phyloP scores from a whole-genome alignment of 371 early-diverging fungal species.

The Coemansia sp. region DNA sequence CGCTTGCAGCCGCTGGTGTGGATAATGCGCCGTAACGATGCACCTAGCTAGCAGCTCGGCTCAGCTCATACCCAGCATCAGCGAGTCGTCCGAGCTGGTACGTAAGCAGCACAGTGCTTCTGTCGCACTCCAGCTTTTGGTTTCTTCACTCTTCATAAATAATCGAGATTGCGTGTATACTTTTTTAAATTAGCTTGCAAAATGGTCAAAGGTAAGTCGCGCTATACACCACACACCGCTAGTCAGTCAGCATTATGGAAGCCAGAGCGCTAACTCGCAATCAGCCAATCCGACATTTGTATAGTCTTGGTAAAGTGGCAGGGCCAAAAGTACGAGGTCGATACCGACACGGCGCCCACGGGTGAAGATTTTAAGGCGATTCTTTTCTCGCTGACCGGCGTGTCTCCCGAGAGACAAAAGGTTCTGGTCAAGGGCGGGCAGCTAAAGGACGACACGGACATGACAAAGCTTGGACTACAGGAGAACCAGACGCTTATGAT shows the following conservation, averaged over 20 bases:
- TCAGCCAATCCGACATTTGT: neutral
- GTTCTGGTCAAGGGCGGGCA: constrained; percentile 92
- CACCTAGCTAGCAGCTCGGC: neutral
- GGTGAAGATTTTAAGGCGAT: constrained; percentile 85
- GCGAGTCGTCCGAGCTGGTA: neutral
- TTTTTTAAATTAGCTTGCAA: neutral
- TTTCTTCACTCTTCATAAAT: too few species aligned
- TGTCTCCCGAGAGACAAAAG: constrained; percentile 92
- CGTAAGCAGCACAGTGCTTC: neutral
- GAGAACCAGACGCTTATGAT: constrained; percentile 73
- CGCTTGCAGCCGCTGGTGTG: constrained; percentile 35
- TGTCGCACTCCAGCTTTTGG: too few species aligned
- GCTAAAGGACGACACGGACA: constrained; percentile 70
- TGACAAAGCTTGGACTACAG: constrained; percentile 59
- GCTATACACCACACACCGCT: neutral
- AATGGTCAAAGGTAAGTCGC: constrained; percentile 38
- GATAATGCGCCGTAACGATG: constrained; percentile 35
- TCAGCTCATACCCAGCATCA: neutral
- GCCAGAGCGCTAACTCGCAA: neutral
- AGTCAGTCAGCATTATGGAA: neutral
- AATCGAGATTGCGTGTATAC: neutral
- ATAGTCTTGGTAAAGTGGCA: constrained; percentile 89
- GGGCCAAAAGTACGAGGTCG: constrained; percentile 84
- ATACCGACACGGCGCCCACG: constrained; percentile 74
- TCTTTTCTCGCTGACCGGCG: constrained; percentile 90